These are phyloP conservation scores for Hypoxylon sp. DNA, from an alignment of 2,329 filamentous ascomycete genomes.

Conservation along the genomic window DNA sequence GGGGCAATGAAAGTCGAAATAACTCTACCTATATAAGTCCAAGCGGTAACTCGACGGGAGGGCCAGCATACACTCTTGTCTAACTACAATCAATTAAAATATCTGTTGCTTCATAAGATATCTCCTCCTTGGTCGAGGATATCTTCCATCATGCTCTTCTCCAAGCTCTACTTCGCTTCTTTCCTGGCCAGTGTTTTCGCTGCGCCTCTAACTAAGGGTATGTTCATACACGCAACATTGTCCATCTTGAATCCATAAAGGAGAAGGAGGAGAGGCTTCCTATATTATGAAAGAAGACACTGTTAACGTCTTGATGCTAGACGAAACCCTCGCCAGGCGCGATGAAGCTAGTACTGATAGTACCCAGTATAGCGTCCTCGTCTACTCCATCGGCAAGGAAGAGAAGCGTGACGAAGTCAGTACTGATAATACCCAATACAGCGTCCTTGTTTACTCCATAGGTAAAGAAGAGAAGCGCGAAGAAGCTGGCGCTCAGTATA, in stretches of 20 bases:
- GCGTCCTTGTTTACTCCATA: neutral
- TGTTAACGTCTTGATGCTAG: neutral
- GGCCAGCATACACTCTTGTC: neutral
- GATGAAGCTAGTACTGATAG: neutral
- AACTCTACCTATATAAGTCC: slow-evolving; percentile 1
- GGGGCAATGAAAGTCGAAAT: neutral
- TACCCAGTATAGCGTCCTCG: neutral
- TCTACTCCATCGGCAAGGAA: neutral
- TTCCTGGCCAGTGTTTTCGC: slow-evolving; percentile 29
- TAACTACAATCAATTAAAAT: neutral
- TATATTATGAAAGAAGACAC: neutral
- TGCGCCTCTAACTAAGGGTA: slow-evolving; percentile 23
- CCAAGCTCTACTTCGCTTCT: slow-evolving; percentile 32
- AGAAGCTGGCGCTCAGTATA: neutral
- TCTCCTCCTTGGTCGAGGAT: neutral
- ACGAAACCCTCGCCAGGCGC: neutral
- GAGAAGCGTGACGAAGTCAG: neutral
- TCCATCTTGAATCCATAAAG: neutral
- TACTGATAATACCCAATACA: neutral
- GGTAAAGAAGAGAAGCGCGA: too few species aligned
- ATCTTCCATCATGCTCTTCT: slow-evolving; percentile 28
- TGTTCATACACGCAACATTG: neutral
- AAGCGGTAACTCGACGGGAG: slow-evolving; percentile 6
- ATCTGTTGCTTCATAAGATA: slow-evolving; percentile 1
- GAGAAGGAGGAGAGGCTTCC: neutral